phyloP scores from a whole-genome alignment of 73 alveolate species.

The Blepharisma japonicum region DNA sequence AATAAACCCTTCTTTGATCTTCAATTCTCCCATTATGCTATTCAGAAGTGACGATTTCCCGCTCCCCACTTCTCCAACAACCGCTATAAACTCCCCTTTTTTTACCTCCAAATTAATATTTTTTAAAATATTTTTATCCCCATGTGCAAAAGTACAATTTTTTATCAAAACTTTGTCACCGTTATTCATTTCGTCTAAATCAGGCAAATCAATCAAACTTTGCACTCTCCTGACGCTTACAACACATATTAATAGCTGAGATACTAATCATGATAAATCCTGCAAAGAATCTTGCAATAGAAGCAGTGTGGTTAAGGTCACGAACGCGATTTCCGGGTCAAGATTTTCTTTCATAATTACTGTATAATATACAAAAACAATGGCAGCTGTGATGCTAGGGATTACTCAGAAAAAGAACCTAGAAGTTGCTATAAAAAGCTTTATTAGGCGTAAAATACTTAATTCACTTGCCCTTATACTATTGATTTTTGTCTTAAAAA shows the following conservation, averaged over 20 bases:
- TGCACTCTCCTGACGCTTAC: constrained; percentile 18
- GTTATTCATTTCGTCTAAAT: background rate
- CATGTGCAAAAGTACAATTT: constrained; percentile 11
- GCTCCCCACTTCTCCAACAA: constrained; percentile 74
- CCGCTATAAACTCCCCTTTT: constrained; percentile 58
- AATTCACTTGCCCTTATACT: background rate
- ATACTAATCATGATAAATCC: background rate
- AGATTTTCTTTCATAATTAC: constrained; percentile 11
- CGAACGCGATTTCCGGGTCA: constrained; percentile 8
- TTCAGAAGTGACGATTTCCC: constrained; percentile 63
- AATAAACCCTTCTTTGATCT: constrained; percentile 21
- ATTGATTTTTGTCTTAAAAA: background rate
- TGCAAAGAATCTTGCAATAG: background rate
- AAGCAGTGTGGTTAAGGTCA: background rate
- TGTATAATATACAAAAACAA: constrained; percentile 13
- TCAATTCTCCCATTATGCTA: constrained; percentile 56
- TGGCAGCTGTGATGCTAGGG: background rate
- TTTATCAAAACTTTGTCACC: background rate
- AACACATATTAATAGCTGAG: background rate
- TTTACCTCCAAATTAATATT: constrained; percentile 38
- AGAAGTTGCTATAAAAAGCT: background rate
- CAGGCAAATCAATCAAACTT: background rate
- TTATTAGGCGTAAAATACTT: background rate
- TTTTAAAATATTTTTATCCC: constrained; percentile 45
- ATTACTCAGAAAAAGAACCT: background rate